Evolutionary conservation across 495 filamentous ascomycete genomes (phyloP).

Genomic region (Penicillium pulvis): DNA sequence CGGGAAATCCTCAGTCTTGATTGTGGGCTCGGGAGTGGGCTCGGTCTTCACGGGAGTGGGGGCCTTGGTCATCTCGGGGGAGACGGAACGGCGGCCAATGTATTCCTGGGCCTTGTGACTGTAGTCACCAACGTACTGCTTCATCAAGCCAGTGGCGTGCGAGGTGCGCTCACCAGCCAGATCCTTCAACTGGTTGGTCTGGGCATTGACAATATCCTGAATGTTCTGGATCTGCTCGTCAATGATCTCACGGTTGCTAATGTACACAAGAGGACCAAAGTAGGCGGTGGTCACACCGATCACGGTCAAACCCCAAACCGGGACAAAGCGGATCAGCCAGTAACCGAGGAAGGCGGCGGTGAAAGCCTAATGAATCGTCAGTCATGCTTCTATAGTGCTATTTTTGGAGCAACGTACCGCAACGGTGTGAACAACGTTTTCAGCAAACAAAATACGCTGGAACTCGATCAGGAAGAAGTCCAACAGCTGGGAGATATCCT

Average conservation of each 20-base stretch:
- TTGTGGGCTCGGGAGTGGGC: constrained; percentile 56
- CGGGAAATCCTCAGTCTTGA: constrained; percentile 61
- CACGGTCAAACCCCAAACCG: constrained; percentile 87
- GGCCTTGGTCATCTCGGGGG: constrained; percentile 41
- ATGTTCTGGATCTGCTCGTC: constrained; percentile 77
- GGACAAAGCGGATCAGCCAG: constrained; percentile 90
- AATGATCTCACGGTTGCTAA: constrained; percentile 90
- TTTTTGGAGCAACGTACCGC: constrained; percentile 58
- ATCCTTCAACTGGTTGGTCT: constrained; percentile 78
- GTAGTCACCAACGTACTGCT: constrained; percentile 82
- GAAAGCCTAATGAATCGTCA: constrained; percentile 61
- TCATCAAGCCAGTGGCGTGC: constrained; percentile 72
- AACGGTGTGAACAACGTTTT: constrained; percentile 82
- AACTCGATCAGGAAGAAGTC: constrained; percentile 98
- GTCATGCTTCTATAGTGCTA: constrained; percentile 18
- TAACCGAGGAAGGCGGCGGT: constrained; percentile 81
- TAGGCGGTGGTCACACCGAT: constrained; percentile 76
- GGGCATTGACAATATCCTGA: constrained; percentile 71
- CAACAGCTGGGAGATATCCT: constrained; percentile 86
- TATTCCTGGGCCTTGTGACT: constrained; percentile 81
- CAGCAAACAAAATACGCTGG: constrained; percentile 91
- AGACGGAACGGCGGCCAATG: constrained; percentile 57
- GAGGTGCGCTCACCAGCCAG: constrained; percentile 81
- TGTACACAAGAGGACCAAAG: constrained; percentile 86
- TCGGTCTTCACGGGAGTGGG: constrained; percentile 36